These are phyloP conservation scores for Pseudocercospora pini-densiflorae DNA, from an alignment of 2,329 filamentous ascomycete genomes.

Conservation along the genomic window DNA sequence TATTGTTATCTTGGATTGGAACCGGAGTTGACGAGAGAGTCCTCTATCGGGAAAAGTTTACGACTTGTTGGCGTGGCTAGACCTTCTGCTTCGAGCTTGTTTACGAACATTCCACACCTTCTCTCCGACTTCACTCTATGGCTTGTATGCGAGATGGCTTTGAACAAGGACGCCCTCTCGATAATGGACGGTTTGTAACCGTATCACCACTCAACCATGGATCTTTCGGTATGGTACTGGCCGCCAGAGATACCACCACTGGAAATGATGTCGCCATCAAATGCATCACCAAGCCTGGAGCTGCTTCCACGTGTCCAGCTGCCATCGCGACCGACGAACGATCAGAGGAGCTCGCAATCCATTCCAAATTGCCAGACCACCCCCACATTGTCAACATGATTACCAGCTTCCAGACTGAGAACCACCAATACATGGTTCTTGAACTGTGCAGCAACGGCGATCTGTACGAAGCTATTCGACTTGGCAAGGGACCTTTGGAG, in stretches of 20 bases:
- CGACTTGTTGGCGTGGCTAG: conserved; percentile 29
- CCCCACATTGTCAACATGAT: conserved; percentile 93
- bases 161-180: conserved; percentile 76
- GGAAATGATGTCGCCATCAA: conserved; percentile 90
- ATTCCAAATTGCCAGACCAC: conserved; percentile 77
- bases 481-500: conserved; percentile 83
- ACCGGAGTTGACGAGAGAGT: conserved; percentile 26
- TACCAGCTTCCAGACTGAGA: conserved; percentile 87
- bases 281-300: conserved; percentile 83
- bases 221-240: conserved; percentile 98
- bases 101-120: conserved; percentile 20
- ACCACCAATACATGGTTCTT: conserved; percentile 88
- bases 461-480: conserved; percentile 94
- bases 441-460: conserved; percentile 96
- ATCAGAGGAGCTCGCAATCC: conserved; percentile 79
- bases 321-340: conserved; percentile 79
- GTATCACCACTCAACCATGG: conserved; percentile 96
- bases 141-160: conserved; percentile 88
- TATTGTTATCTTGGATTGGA: conserved; percentile 30
- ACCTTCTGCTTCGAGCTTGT: conserved; percentile 24
- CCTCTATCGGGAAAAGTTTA: conserved; percentile 25
- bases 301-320: conserved; percentile 62
- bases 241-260: conserved; percentile 79
- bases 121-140: conserved; percentile 55
- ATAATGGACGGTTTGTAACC: conserved; percentile 82